These are phyloP conservation scores for Penicillium subrubescens DNA, from an alignment of 495 filamentous ascomycete species.

Conservation along the genomic window DNA sequence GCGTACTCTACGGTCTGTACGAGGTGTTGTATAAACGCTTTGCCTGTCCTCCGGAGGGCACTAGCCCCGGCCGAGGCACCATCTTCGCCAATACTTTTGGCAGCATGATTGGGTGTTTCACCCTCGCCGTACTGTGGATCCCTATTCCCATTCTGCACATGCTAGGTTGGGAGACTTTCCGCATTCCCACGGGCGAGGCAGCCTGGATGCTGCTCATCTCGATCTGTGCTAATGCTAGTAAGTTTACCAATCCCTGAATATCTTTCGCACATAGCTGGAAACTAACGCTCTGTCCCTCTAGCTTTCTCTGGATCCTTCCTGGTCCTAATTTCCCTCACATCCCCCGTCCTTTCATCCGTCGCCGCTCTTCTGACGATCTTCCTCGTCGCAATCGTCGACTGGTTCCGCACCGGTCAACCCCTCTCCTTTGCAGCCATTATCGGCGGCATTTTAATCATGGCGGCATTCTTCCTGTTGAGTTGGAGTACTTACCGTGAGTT, in stretches of 20 bases:
- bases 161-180: slow-evolving; percentile 77
- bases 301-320: slow-evolving; percentile 92
- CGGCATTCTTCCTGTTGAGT: slow-evolving; percentile 80
- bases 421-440: slow-evolving; percentile 72
- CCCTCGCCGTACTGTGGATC: slow-evolving; percentile 85
- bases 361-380: slow-evolving; percentile 95
- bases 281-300: slow-evolving; percentile 29
- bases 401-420: slow-evolving; percentile 74
- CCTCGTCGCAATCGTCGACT: slow-evolving; percentile 89
- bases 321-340: slow-evolving; percentile 87
- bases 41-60: slow-evolving; percentile 90
- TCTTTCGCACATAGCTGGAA: not conserved
- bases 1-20: slow-evolving; percentile 93
- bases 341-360: slow-evolving; percentile 87
- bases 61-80: slow-evolving; percentile 75
- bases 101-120: slow-evolving; percentile 81
- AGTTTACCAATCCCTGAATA: slow-evolving; percentile 25
- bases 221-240: slow-evolving; percentile 79
- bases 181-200: slow-evolving; percentile 72
- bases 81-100: slow-evolving; percentile 93
- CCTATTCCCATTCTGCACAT: slow-evolving; percentile 83
- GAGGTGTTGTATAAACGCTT: slow-evolving; percentile 93
- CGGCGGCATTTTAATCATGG: slow-evolving; percentile 85
- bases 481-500: slow-evolving; percentile 94
- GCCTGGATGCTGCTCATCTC: slow-evolving; percentile 79